A percentile compares a stretch with the other conserved stretches of the same genome.
phyloP scores from a whole-genome alignment of 441 rosid genomes.

The Brassica hybrid region DNA sequence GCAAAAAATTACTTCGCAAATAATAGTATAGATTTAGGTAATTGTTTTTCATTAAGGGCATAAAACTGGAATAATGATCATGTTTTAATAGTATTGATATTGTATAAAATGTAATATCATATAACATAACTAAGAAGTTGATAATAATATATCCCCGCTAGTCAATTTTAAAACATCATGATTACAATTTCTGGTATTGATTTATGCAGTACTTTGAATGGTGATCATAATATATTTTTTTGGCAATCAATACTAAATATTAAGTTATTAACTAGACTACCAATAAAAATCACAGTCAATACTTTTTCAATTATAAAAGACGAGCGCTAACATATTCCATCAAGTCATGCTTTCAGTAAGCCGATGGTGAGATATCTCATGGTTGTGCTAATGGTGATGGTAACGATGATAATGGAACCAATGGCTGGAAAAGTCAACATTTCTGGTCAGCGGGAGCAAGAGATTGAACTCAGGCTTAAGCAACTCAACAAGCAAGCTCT shows the following conservation, averaged over 20 bases:
- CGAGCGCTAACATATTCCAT: background rate
- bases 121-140: background rate
- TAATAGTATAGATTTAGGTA: too few species aligned
- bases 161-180: constrained; percentile 2
- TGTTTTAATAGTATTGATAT: too few species aligned
- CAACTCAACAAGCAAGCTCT: constrained; percentile 16
- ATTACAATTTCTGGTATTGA: too few species aligned
- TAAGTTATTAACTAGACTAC: too few species aligned
- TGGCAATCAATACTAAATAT: too few species aligned
- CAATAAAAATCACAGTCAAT: background rate
- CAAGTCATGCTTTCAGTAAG: background rate
- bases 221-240: too few species aligned
- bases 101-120: background rate
- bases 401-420: background rate
- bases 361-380: background rate
- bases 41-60: too few species aligned
- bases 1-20: too few species aligned
- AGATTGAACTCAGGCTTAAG: constrained; percentile 13
- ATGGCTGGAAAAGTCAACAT: background rate
- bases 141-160: background rate
- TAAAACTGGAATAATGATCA: too few species aligned
- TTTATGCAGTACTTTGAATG: too few species aligned
- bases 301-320: background rate
- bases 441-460: constrained; percentile 6
- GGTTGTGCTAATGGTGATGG: constrained; percentile 5